Conservation (phyloP, 768 basidiomycete species). For the Podaxis rugospora region DNA sequence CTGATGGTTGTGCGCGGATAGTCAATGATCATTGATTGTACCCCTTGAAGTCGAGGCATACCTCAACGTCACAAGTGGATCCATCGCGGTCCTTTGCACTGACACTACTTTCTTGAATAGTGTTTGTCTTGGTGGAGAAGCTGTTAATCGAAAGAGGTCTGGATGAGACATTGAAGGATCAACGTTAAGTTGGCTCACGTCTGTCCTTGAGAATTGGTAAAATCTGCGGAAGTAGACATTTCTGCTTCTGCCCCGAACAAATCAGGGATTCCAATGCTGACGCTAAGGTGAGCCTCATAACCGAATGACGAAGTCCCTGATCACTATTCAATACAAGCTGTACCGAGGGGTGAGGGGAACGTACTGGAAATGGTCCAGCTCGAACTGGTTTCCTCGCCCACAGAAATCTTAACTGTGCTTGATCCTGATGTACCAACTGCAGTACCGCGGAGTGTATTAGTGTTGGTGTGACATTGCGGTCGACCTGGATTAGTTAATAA, state of each 20-base stretch:
- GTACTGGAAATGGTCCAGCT: slow-evolving; percentile 7
- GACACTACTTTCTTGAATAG: background rate
- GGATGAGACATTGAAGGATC: background rate
- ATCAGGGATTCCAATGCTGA: background rate
- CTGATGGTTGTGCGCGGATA: background rate
- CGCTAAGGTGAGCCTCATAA: background rate
- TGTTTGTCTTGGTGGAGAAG: background rate
- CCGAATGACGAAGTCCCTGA: background rate
- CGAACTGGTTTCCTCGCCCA: background rate
- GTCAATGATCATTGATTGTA: background rate
- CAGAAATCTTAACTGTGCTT: background rate
- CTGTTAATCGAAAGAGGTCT: background rate
- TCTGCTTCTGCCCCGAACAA: background rate
- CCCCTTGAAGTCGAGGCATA: background rate
- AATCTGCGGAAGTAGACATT: background rate
- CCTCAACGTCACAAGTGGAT: background rate
- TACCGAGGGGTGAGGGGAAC: background rate
- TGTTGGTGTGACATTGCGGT: background rate
- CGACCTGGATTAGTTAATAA: background rate
- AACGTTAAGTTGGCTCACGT: background rate
- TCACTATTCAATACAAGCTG: background rate
- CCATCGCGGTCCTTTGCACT: background rate
- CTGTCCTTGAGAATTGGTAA: background rate
- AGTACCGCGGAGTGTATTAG: background rate
- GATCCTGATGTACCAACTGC: background rate